Evolutionary conservation across 2,329 filamentous ascomycete genomes (phyloP).

Genomic region (Sarocladium oryzae): DNA sequence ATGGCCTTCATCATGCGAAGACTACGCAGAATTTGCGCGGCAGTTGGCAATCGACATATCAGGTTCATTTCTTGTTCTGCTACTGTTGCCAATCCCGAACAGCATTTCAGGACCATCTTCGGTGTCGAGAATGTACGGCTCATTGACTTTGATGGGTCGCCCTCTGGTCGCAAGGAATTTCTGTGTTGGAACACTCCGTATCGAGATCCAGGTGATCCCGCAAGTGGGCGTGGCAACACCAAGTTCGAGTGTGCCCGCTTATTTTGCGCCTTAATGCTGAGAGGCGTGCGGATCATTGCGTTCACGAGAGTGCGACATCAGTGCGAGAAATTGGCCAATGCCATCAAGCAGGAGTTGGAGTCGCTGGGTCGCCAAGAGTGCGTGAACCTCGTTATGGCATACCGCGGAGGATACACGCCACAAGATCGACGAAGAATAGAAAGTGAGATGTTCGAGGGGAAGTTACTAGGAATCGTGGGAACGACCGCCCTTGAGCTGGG

Average conservation of each 20-base stretch:
- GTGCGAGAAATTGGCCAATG: constrained; percentile 76
- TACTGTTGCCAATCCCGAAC: constrained; percentile 84
- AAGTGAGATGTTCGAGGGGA: constrained; percentile 93
- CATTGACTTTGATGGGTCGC: constrained; percentile 88
- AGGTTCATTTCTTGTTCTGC: constrained; percentile 95
- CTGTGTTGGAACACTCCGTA: constrained; percentile 97
- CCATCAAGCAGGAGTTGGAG: constrained; percentile 72
- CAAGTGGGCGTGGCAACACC: constrained; percentile 77
- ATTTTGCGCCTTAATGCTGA: constrained; percentile 82
- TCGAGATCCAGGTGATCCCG: constrained; percentile 80
- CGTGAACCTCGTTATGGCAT: constrained; percentile 80
- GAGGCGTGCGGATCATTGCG: constrained; percentile 85
- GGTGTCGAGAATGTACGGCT: constrained; percentile 75
- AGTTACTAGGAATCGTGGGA: constrained; percentile 85
- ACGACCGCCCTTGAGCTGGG: constrained; percentile 90
- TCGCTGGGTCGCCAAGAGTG: constrained; percentile 69
- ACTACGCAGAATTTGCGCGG: constrained; percentile 79
- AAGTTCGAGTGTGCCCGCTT: constrained; percentile 81
- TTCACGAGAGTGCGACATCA: constrained; percentile 86
- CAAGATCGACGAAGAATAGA: constrained; percentile 87
- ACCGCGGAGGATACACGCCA: constrained; percentile 89
- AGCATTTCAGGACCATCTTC: constrained; percentile 93
- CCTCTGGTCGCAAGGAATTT: constrained; percentile 85
- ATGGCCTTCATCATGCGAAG: constrained; percentile 92
- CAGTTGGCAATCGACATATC: constrained; percentile 76